phyloP scores from a whole-genome alignment of 176 grass and related monocot genomes.

The sorghum (Sorghum bicolor) region Sorghum_bicolor_NCBIv3 NC_012875.2:56960001-56960500 shows the following conservation, averaged over 20 bases:
- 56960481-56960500: constrained; percentile 4
- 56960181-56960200: constrained; percentile 9
- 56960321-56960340: neutral
- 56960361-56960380: neutral
- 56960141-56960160: constrained; percentile 19
- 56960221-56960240: constrained; percentile 30
- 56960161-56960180: neutral
- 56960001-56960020: neutral
- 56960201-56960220: neutral
- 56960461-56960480: neutral
- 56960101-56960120: constrained; percentile 26
- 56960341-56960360: neutral
- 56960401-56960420: neutral
- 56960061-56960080: constrained; percentile 23
- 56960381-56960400: neutral
- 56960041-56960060: constrained; percentile 4
- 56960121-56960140: constrained; percentile 30
- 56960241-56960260: neutral
- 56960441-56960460: neutral
- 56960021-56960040: neutral
- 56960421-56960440: constrained; percentile 4
- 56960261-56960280: constrained; percentile 21
- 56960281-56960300: neutral
- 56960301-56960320: neutral
- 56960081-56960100: constrained; percentile 20